Conservation (phyloP, 768 basidiomycete species). For the Pisolithus sp. region DNA sequence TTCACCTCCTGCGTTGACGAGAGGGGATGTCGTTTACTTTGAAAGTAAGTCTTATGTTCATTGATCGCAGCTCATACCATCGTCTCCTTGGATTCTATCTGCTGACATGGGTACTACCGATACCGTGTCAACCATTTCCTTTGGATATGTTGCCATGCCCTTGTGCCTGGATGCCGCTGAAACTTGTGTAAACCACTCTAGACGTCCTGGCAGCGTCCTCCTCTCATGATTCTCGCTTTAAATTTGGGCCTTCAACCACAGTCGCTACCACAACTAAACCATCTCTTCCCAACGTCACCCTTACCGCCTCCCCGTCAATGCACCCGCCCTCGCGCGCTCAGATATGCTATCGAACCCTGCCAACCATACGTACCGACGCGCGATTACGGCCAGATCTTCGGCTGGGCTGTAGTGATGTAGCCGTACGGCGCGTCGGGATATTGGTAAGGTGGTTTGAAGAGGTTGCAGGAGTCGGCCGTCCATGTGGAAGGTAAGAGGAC, state of each 20-base stretch:
- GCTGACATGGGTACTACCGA: background rate
- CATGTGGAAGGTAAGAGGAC: too few species aligned
- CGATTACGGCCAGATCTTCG: slow-evolving; percentile 66
- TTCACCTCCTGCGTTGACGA: slow-evolving; percentile 32
- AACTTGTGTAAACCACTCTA: slow-evolving; percentile 18
- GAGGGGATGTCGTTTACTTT: slow-evolving; percentile 67
- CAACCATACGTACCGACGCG: slow-evolving; percentile 51
- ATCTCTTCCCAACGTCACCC: slow-evolving; percentile 21
- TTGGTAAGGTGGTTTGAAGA: slow-evolving; percentile 64
- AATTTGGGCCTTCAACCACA: background rate
- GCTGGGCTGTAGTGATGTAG: slow-evolving; percentile 61
- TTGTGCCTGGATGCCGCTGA: background rate
- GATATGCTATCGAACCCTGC: slow-evolving; percentile 78
- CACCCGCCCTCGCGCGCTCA: slow-evolving; percentile 38
- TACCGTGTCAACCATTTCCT: background rate
- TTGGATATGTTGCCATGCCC: background rate
- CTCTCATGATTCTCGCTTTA: background rate
- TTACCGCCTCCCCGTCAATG: slow-evolving; percentile 64
- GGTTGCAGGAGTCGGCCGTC: slow-evolving; percentile 56
- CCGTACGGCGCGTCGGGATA: slow-evolving; percentile 58
- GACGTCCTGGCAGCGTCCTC: slow-evolving; percentile 36
- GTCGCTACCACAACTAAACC: too few species aligned
- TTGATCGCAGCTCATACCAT: background rate
- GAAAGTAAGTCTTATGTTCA: slow-evolving; percentile 46
- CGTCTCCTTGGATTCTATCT: background rate